Base-by-base conservation (phyloP, 1,284 basidiomycete species). In the Heterobasidion irregulare region DNA sequence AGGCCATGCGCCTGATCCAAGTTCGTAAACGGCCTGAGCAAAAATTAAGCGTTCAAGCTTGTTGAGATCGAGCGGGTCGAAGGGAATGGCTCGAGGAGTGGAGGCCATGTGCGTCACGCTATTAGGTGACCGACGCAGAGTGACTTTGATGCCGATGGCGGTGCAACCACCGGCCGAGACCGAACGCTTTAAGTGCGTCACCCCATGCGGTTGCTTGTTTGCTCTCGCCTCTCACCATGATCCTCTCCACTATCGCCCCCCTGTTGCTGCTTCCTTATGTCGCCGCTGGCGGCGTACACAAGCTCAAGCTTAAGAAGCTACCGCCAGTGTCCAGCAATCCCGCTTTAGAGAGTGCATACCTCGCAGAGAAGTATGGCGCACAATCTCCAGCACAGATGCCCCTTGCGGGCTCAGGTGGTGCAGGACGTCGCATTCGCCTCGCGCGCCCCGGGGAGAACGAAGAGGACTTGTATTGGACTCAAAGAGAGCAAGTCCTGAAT, bases 331-430 rank as follows among this genome's bases (percentile, higher is more conserved):
- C 75, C 18, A 76, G 72, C 61, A 85, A 85, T 63, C 86, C 88
- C 49, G 70, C 78, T 52, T 75, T 89, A 56, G 91, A 94, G 75
- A 82, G 82, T 52, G 85, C 87, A 26, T 91, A 88, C 68, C 84
- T 97, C 59, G 84, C 86, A 36, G 81, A 92, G 78, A 97, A 97
- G 78, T 95, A 97, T 78, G 84, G 86, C 55, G 76, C 66, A 54
- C 67, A 75, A 44, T 66, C 76, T 60, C 73, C 75, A 54, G n/a
- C 54, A 26, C 89, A 94, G 70, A 64, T 81, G 55, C 85, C 89
- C 53, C 74, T 91, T 56, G 75, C 85, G 65, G 90, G 88, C 58
- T 77, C 80, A 61, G 89, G 86, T 63, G 89, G 86, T 63, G 71
- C 78, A 55, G 86, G 88, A 58, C 82, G 90, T 65, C 80, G 82